A percentile compares a stretch with the other conserved stretches of the same genome.
Evolutionary conservation across 2,329 filamentous ascomycete species (phyloP).

Genomic region (Diplodia scrobiculata): DNA sequence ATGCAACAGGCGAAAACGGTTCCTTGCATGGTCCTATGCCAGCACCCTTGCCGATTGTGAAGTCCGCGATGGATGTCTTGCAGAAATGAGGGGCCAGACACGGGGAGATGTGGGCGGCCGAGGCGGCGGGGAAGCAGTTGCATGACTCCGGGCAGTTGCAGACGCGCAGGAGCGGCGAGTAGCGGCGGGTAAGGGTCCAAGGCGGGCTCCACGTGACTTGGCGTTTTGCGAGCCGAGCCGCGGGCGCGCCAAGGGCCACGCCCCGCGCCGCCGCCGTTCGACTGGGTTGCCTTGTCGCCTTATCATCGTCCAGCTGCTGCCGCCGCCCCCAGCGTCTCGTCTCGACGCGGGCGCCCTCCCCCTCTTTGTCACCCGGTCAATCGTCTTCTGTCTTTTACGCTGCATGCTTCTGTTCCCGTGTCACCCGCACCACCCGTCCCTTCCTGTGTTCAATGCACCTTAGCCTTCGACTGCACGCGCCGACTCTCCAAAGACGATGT

Average conservation of each 20-base stretch:
- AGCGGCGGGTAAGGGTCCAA: not conserved
- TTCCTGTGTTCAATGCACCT: not conserved
- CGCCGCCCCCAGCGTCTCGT: not conserved
- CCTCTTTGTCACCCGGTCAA: not conserved
- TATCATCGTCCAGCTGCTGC: slow-evolving; percentile 9
- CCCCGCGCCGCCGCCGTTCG: not conserved
- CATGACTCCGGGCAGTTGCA: not conserved
- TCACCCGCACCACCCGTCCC: not conserved
- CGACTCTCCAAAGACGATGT: not conserved
- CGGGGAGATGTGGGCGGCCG: not conserved
- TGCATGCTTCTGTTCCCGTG: not conserved
- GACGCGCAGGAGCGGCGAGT: not conserved
- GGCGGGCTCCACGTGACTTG: not conserved
- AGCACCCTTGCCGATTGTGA: not conserved
- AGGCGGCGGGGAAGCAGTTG: not conserved
- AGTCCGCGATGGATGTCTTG: not conserved
- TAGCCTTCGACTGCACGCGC: not conserved
- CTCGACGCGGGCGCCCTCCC: not conserved
- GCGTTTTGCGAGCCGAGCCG: slow-evolving; percentile 20
- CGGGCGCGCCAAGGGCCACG: not conserved
- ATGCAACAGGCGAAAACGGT: not conserved
- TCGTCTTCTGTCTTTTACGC: not conserved
- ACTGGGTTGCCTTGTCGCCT: slow-evolving; percentile 9
- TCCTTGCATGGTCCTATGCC: not conserved
- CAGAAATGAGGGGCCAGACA: not conserved